Evolutionary conservation across 164 flowering plant species (phyloP).

Genomic region (Umbellularia californica): DNA sequence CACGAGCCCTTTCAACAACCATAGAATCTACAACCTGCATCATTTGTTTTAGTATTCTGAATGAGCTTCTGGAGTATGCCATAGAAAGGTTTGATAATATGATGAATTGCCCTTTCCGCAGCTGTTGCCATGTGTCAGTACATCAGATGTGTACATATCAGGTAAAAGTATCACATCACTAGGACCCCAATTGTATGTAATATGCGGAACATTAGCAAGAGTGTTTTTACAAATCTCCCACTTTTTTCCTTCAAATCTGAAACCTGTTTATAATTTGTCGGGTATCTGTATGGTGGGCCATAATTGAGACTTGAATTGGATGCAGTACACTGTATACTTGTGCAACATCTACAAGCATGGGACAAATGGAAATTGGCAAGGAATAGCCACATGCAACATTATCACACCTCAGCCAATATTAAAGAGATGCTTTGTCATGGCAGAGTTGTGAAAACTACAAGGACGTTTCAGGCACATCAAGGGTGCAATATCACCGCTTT

Average conservation of each 20-base stretch:
- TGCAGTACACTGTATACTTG: neutral
- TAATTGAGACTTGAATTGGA: neutral
- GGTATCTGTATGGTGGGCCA: neutral
- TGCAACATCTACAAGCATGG: neutral
- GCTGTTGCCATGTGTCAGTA: too few species aligned
- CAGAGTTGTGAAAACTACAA: neutral
- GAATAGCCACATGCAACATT: neutral
- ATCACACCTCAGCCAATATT: neutral
- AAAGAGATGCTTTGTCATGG: neutral
- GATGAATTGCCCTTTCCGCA: too few species aligned
- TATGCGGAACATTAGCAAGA: too few species aligned
- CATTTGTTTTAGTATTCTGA: slow-evolving; percentile 23
- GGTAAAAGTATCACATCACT: too few species aligned
- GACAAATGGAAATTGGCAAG: neutral
- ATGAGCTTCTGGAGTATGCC: neutral
- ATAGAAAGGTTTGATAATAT: neutral
- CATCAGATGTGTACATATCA: too few species aligned
- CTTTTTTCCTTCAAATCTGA: too few species aligned
- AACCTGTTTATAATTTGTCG: too few species aligned
- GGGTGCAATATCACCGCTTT: too few species aligned
- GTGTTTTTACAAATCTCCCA: too few species aligned
- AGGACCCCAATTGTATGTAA: too few species aligned
- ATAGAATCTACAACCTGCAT: slow-evolving; percentile 98
- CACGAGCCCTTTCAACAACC: slow-evolving; percentile 99
- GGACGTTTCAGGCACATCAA: neutral